phyloP scores from a whole-genome alignment of 495 filamentous ascomycete genomes.

The Trichoderma erinaceum region DNA sequence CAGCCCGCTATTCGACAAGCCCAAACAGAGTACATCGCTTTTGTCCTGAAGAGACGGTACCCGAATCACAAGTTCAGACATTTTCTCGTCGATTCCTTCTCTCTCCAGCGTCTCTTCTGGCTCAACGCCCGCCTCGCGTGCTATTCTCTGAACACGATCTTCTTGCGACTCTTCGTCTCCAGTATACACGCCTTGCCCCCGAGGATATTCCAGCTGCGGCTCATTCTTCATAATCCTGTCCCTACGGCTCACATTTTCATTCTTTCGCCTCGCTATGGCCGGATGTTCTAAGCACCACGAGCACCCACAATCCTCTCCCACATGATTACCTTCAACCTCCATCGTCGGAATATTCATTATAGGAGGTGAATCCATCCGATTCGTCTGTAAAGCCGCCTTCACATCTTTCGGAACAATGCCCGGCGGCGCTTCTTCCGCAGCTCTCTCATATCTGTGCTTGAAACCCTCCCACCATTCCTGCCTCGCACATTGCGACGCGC shows the following conservation, averaged over 20 bases:
- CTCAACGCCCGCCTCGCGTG: not conserved
- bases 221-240: not conserved
- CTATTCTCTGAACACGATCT: not conserved
- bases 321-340: not conserved
- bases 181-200: not conserved
- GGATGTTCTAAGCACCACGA: not conserved
- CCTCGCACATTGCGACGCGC: not conserved
- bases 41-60: not conserved
- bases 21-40: not conserved
- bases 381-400: not conserved
- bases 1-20: not conserved
- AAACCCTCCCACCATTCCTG: not conserved
- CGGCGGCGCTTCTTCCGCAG: not conserved
- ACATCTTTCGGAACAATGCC: not conserved
- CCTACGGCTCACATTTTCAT: not conserved
- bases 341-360: slow-evolving; percentile 3
- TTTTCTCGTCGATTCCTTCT: not conserved
- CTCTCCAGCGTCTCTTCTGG: not conserved
- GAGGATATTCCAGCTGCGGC: not conserved
- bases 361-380: not conserved
- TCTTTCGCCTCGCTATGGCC: not conserved
- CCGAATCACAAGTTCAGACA: not conserved
- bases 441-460: not conserved
- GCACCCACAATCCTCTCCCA: not conserved
- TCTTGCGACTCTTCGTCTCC: not conserved